Percentiles rank a stretch among this genome's conserved stretches.
Conservation (phyloP, 345 rosid species). For the Erysimum cheiranthoides region DNA sequence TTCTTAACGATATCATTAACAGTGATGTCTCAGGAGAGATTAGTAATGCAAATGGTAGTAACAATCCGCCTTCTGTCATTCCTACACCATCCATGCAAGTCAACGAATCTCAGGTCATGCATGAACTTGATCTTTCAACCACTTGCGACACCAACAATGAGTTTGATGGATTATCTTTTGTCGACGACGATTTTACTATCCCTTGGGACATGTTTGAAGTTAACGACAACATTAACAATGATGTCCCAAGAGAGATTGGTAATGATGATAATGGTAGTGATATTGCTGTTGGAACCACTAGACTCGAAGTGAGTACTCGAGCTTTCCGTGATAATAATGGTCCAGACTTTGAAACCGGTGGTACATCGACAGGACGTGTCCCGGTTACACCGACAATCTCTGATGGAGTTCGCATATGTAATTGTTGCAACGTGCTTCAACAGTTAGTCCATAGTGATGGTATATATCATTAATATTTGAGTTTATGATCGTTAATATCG, state of each 20-base stretch:
- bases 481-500: too few species aligned
- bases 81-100: background rate
- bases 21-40: too few species aligned
- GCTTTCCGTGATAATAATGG: background rate
- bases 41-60: too few species aligned
- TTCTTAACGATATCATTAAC: too few species aligned
- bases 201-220: background rate
- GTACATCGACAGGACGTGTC: background rate
- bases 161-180: background rate
- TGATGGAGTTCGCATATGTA: background rate
- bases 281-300: too few species aligned
- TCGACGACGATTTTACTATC: background rate
- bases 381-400: background rate
- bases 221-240: background rate
- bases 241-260: background rate
- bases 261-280: background rate
- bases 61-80: background rate
- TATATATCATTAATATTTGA: background rate
- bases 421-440: conserved; percentile 13
- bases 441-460: conserved; percentile 3
- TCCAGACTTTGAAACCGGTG: conserved; percentile 1
- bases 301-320: conserved; percentile 22
- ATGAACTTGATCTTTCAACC: too few species aligned
- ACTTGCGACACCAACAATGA: background rate
- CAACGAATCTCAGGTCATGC: background rate